Conservation (phyloP, 371 early-diverging fungal species). For the Fennellomyces sp. region DNA sequence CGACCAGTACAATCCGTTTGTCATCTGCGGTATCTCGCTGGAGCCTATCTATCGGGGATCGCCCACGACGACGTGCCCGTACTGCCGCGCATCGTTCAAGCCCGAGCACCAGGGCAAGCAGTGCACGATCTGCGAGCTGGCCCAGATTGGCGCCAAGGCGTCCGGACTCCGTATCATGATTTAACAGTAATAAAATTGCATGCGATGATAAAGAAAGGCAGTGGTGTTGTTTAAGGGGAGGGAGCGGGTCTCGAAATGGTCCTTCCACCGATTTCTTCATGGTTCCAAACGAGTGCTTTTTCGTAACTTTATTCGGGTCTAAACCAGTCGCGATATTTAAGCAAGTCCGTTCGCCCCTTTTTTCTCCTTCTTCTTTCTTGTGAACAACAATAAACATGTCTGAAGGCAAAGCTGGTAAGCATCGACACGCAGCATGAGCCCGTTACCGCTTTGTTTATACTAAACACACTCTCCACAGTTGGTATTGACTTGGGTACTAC, state of each 20-base stretch:
- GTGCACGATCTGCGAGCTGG: conserved; percentile 85
- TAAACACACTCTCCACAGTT: conserved; percentile 30
- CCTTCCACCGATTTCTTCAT: conserved; percentile 17
- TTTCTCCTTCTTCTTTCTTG: conserved; percentile 8
- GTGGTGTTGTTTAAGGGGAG: not conserved
- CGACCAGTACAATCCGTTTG: conserved; percentile 92
- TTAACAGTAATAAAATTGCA: conserved; percentile 16
- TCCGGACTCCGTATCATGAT: conserved; percentile 44
- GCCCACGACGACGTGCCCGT: conserved; percentile 77
- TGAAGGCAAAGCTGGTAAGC: conserved; percentile 25
- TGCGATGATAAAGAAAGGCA: not conserved
- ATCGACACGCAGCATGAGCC: conserved; percentile 43
- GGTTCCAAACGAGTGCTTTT: conserved; percentile 16
- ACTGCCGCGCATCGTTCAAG: conserved; percentile 85
- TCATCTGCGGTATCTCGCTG: conserved; percentile 77
- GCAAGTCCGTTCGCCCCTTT: conserved; percentile 1
- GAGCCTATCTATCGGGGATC: conserved; percentile 89
- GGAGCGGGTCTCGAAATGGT: conserved; percentile 2
- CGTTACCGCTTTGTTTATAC: not conserved
- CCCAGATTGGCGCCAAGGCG: conserved; percentile 59
- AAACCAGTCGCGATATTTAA: conserved; percentile 9
- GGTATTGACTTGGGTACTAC: conserved; percentile 99
- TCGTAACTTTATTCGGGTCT: conserved; percentile 7
- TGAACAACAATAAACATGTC: conserved; percentile 13
- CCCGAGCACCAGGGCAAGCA: conserved; percentile 77